Conservation (phyloP, 176 grass and related monocot species). For the Oropetium thomaeum region DNA sequence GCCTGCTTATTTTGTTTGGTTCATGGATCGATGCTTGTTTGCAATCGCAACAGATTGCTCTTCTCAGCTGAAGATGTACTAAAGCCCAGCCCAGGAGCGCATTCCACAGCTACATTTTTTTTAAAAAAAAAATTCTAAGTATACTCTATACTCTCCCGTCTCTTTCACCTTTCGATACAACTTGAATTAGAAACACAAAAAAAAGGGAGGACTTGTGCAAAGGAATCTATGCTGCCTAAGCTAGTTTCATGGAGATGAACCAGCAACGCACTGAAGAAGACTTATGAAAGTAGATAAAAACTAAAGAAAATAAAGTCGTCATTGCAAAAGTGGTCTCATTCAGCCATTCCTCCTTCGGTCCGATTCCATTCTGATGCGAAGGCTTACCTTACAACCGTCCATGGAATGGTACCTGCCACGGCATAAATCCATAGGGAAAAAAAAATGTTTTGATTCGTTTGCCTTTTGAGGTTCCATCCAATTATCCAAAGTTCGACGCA, state of each 20-base stretch:
- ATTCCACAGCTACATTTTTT: too few relatives aligned
- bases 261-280: background rate
- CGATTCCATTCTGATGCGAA: constrained; percentile 17
- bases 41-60: too few relatives aligned
- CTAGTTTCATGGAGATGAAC: background rate
- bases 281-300: background rate
- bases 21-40: too few relatives aligned
- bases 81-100: too few relatives aligned
- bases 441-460: background rate
- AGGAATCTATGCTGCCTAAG: too few relatives aligned
- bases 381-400: background rate
- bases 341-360: background rate
- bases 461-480: background rate
- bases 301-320: background rate
- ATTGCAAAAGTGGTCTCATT: background rate
- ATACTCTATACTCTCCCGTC: too few relatives aligned
- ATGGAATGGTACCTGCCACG: background rate
- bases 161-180: too few relatives aligned
- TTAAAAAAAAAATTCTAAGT: too few relatives aligned
- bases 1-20: too few relatives aligned
- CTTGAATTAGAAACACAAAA: too few relatives aligned
- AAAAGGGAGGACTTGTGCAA: too few relatives aligned
- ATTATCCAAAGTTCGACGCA: background rate
- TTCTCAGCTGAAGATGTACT: too few relatives aligned
- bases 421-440: background rate